A percentile compares a stretch with the other conserved stretches of the same genome.
Evolutionary conservation across 2,329 filamentous ascomycete genomes (phyloP).

Genomic region (Penicillium sp.): DNA sequence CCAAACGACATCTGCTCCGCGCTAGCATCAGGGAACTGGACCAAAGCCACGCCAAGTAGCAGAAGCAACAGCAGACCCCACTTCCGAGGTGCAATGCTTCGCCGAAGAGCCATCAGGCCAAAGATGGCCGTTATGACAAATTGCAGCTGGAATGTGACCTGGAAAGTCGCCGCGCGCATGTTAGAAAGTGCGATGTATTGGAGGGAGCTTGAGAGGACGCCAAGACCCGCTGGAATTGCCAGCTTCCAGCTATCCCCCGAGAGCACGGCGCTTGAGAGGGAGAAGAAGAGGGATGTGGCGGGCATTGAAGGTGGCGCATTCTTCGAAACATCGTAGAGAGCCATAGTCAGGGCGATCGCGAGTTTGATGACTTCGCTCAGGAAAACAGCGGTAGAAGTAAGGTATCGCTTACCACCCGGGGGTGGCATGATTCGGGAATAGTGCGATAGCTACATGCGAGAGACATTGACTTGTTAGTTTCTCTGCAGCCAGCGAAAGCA

Average conservation of each 20-base stretch:
- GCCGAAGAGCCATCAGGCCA: constrained; percentile 75
- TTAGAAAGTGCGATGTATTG: constrained; percentile 93
- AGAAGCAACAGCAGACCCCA: constrained; percentile 82
- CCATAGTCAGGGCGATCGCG: constrained; percentile 80
- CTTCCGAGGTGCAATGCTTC: constrained; percentile 70
- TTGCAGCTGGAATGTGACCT: constrained; percentile 92
- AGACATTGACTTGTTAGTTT: constrained; percentile 17
- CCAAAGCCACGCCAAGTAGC: constrained; percentile 79
- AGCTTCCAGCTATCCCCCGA: constrained; percentile 93
- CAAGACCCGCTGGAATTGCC: constrained; percentile 82
- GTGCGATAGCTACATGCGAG: constrained; percentile 72
- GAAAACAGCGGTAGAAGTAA: constrained; percentile 91
- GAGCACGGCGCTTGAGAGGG: constrained; percentile 80
- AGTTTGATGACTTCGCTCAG: constrained; percentile 92
- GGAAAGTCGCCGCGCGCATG: constrained; percentile 88
- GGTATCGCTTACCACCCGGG: constrained; percentile 80
- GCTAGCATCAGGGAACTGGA: constrained; percentile 72
- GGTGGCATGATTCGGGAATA: constrained; percentile 94
- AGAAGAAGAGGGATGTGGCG: constrained; percentile 76
- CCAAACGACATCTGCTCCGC: constrained; percentile 55
- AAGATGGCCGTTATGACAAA: constrained; percentile 89
- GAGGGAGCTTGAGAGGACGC: constrained; percentile 89
- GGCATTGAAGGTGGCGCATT: constrained; percentile 77
- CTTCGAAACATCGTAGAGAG: constrained; percentile 82
- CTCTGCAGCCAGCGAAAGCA: not conserved